Evolutionary conservation across 2,329 filamentous ascomycete genomes (phyloP).

Genomic region (Pseudophaeomoniella oleicola): DNA sequence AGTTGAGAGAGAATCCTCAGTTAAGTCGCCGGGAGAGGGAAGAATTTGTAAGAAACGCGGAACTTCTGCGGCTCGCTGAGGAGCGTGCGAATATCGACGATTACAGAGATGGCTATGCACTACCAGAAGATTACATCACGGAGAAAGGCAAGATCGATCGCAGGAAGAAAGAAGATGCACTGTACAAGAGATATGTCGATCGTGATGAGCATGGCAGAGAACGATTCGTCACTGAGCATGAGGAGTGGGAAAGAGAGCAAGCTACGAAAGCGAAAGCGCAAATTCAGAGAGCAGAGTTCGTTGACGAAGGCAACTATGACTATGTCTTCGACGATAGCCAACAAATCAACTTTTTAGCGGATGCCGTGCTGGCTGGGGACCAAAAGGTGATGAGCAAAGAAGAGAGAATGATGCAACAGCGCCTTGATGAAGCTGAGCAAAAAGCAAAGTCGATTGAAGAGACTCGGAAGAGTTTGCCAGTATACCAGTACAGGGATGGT

Average conservation of each 20-base stretch:
- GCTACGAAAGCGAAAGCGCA: constrained; percentile 76
- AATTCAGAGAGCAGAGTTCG: constrained; percentile 58
- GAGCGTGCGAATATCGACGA: constrained; percentile 81
- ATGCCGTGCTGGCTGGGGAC: constrained; percentile 55
- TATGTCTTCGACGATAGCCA: constrained; percentile 86
- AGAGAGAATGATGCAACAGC: constrained; percentile 61
- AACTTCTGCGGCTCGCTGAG: constrained; percentile 67
- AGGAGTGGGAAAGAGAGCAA: constrained; percentile 92
- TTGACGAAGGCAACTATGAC: constrained; percentile 73
- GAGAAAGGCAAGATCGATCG: constrained; percentile 81
- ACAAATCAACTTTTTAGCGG: constrained; percentile 71
- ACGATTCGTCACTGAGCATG: constrained; percentile 80
- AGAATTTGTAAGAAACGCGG: constrained; percentile 78
- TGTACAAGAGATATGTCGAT: constrained; percentile 85
- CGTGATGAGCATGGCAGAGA: constrained; percentile 77
- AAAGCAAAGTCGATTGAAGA: constrained; percentile 82
- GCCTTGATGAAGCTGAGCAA: constrained; percentile 77
- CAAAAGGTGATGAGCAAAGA: constrained; percentile 56
- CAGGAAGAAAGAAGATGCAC: constrained; percentile 73
- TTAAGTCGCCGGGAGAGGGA: constrained; percentile 67
- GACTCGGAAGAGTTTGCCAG: constrained; percentile 76
- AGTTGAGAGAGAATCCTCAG: constrained; percentile 59
- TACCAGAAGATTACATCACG: constrained; percentile 91
- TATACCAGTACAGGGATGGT: constrained; percentile 74
- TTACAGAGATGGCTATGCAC: constrained; percentile 76